Percentiles rank a stretch among this genome's conserved stretches.
These are phyloP conservation scores for Citrullus colocynthis DNA, from an alignment of 306 rosid species.

Conservation along the genomic window DNA sequence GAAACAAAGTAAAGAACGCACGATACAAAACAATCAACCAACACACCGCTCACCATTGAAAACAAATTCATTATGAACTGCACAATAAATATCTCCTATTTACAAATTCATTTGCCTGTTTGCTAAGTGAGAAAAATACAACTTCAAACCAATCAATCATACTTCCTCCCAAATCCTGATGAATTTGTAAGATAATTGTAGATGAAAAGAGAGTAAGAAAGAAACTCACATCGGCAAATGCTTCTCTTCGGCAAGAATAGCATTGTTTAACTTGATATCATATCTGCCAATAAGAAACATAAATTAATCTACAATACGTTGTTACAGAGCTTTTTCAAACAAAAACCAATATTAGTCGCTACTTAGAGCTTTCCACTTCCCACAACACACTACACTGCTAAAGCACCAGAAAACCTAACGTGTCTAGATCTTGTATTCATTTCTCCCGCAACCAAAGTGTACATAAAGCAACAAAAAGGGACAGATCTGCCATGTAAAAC, in stretches of 20 bases:
- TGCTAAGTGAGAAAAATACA: not conserved
- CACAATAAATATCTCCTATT: not conserved
- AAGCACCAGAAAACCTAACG: not conserved
- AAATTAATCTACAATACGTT: not conserved
- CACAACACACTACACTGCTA: not conserved
- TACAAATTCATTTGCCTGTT: not conserved
- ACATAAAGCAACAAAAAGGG: not conserved
- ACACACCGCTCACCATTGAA: not conserved
- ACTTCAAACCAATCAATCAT: not conserved
- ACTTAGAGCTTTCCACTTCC: not conserved
- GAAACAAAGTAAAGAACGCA: not conserved
- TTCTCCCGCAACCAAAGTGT: slow-evolving; percentile 3
- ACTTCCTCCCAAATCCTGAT: not conserved
- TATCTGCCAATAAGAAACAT: slow-evolving; percentile 32
- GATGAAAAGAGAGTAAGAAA: not conserved
- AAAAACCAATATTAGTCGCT: not conserved
- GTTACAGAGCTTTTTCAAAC: not conserved
- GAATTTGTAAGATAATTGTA: not conserved
- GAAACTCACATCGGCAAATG: slow-evolving; percentile 68
- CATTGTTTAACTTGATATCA: slow-evolving; percentile 59
- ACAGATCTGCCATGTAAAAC: not conserved
- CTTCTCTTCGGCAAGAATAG: slow-evolving; percentile 86
- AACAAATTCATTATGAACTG: not conserved
- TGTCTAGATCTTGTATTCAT: slow-evolving; percentile 8
- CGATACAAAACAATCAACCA: not conserved